phyloP scores from a whole-genome alignment of 352 stramenopile species.

The Ochromonadaceae sp. region DNA sequence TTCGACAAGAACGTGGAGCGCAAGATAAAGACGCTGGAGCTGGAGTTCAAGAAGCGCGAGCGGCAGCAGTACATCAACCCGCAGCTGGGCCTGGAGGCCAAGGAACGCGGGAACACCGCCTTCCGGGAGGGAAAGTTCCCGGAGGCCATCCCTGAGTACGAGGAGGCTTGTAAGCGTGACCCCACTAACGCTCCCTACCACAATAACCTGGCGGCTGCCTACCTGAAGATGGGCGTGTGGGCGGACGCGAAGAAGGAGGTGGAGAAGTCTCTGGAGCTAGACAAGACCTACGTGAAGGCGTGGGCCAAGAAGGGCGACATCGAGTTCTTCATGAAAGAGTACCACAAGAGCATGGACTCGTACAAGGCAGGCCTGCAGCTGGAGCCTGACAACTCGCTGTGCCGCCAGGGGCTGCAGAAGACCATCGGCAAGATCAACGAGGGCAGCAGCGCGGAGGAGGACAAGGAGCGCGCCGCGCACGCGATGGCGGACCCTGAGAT shows the following conservation, averaged over 20 bases:
- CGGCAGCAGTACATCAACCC: slow-evolving; percentile 86
- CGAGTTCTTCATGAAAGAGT: slow-evolving; percentile 99
- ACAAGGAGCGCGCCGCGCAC: slow-evolving; percentile 88
- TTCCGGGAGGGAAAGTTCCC: slow-evolving; percentile 90
- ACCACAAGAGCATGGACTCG: slow-evolving; percentile 92
- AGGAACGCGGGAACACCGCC: slow-evolving; percentile 92
- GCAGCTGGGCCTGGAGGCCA: slow-evolving; percentile 76
- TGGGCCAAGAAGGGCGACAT: slow-evolving; percentile 95
- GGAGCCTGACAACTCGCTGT: slow-evolving; percentile 83
- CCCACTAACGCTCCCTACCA: slow-evolving; percentile 92
- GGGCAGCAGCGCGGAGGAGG: slow-evolving; percentile 49
- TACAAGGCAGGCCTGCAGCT: slow-evolving; percentile 88
- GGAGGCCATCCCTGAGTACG: slow-evolving; percentile 74
- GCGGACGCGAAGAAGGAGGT: slow-evolving; percentile 58
- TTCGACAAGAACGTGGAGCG: slow-evolving; percentile 3
- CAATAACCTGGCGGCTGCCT: slow-evolving; percentile 91
- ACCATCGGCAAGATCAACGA: slow-evolving; percentile 77
- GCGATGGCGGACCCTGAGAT: slow-evolving; percentile 98
- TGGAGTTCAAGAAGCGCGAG: slow-evolving; percentile 60
- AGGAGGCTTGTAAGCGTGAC: slow-evolving; percentile 96
- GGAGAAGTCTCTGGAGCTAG: slow-evolving; percentile 93
- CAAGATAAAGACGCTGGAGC: slow-evolving; percentile 31
- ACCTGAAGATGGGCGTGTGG: slow-evolving; percentile 94
- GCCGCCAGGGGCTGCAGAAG: slow-evolving; percentile 83
- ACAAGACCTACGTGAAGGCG: slow-evolving; percentile 98